A percentile compares a stretch with the other conserved stretches of the same genome.
These are phyloP conservation scores for Wickerhamiella nectarea DNA, from an alignment of 805 yeast species.

Conservation along the genomic window DNA sequence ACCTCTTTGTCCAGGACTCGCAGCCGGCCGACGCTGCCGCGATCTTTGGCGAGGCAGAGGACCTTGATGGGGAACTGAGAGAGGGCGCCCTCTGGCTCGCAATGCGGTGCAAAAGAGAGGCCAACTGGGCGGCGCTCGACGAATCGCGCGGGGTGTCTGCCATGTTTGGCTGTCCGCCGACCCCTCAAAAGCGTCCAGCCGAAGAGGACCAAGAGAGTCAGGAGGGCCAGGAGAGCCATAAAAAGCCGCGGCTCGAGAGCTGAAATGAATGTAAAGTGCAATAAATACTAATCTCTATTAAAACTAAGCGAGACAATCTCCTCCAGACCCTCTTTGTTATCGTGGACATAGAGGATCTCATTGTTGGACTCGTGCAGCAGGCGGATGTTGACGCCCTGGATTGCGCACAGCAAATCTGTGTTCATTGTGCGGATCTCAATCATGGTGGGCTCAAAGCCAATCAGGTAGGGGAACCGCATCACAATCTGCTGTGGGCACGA, in stretches of 20 bases:
- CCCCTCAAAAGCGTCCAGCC: background rate
- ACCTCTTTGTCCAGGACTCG: background rate
- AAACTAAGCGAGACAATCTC: conserved; percentile 87
- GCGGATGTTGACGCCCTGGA: conserved; percentile 82
- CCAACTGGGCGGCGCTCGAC: background rate
- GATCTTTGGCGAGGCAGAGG: background rate
- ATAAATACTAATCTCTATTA: conserved; percentile 10
- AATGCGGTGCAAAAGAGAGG: background rate
- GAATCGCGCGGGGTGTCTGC: background rate
- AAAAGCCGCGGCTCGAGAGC: background rate
- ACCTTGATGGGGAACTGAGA: background rate
- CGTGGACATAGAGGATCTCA: conserved; percentile 86
- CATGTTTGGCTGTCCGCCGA: background rate
- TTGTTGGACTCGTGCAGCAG: conserved; percentile 81
- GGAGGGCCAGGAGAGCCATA: background rate
- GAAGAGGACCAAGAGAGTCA: background rate
- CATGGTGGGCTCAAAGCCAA: conserved; percentile 80
- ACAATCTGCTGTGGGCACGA: conserved; percentile 89
- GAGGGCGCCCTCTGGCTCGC: conserved; percentile 4
- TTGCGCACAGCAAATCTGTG: conserved; percentile 70
- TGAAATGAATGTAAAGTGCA: background rate
- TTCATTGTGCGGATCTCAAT: conserved; percentile 89
- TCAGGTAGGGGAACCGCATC: conserved; percentile 80
- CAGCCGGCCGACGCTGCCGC: background rate
- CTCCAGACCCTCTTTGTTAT: conserved; percentile 79